These are phyloP conservation scores for Myotisia sp. DNA, from an alignment of 2,329 filamentous ascomycete species.

Conservation along the genomic window DNA sequence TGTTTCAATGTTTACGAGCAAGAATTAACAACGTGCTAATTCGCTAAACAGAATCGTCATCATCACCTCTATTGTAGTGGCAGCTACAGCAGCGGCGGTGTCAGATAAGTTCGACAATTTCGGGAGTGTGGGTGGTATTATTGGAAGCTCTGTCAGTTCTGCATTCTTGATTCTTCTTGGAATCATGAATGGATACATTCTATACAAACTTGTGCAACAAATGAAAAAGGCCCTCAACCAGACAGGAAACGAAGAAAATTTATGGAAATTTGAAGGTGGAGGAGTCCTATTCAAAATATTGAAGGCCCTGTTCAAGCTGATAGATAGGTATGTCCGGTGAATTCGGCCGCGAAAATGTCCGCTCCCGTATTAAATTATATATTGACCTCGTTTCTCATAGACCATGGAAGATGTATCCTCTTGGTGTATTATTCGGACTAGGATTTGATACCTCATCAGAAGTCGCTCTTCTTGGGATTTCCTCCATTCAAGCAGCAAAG, in stretches of 20 bases:
- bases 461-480: constrained; percentile 80
- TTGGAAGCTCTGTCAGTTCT: constrained; percentile 77
- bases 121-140: constrained; percentile 65
- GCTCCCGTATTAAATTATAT: not conserved
- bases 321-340: constrained; percentile 33
- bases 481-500: constrained; percentile 68
- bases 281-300: constrained; percentile 62
- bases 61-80: constrained; percentile 79
- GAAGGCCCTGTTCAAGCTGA: constrained; percentile 59
- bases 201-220: constrained; percentile 60
- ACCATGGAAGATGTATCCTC: constrained; percentile 86
- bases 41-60: constrained; percentile 62
- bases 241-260: constrained; percentile 32
- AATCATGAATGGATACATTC: constrained; percentile 69
- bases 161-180: constrained; percentile 71
- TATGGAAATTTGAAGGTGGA: constrained; percentile 58
- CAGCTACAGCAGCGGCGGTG: constrained; percentile 74
- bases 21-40: not conserved
- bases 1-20: not conserved
- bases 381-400: constrained; percentile 14
- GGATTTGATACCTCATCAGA: constrained; percentile 95
- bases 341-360: not conserved
- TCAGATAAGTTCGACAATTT: constrained; percentile 70
- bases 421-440: constrained; percentile 77
- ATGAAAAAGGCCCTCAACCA: constrained; percentile 47